These are phyloP conservation scores for Pneumocystis wakefieldiae DNA, from an alignment of 1,139 yeast species.

Conservation along the genomic window DNA sequence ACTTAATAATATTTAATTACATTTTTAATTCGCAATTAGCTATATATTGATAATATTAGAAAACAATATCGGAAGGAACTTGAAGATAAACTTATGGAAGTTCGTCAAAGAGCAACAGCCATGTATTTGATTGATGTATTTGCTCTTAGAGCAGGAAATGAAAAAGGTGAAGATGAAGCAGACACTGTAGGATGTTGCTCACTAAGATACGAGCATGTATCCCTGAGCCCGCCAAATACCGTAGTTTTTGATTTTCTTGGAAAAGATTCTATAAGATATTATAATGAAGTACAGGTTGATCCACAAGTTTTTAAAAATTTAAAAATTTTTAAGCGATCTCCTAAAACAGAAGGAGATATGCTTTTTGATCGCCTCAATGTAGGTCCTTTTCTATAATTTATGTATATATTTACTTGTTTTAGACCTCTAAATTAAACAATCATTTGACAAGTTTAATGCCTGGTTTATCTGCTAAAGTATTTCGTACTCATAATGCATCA, in stretches of 20 bases:
- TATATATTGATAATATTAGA: conserved; percentile 48
- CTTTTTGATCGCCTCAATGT: conserved; percentile 69
- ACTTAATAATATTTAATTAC: neutral
- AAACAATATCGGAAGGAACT: conserved; percentile 56
- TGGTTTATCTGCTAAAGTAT: conserved; percentile 89
- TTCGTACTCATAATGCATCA: conserved; percentile 94
- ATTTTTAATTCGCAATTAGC: conserved; percentile 33
- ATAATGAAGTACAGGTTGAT: conserved; percentile 86
- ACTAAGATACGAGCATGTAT: conserved; percentile 73
- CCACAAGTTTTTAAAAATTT: conserved; percentile 78
- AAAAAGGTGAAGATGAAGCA: conserved; percentile 92
- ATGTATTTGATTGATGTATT: conserved; percentile 85
- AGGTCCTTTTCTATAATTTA: neutral
- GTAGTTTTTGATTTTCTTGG: conserved; percentile 92
- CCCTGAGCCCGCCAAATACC: conserved; percentile 68
- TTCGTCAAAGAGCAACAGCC: conserved; percentile 87
- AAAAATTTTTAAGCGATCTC: conserved; percentile 69
- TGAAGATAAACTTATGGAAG: conserved; percentile 64
- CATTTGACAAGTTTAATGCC: conserved; percentile 82
- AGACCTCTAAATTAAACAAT: conserved; percentile 63
- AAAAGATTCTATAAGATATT: conserved; percentile 84
- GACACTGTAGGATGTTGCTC: conserved; percentile 98
- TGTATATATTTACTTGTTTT: neutral
- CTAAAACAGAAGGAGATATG: conserved; percentile 84
- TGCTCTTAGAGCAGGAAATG: conserved; percentile 97